Conservation (phyloP, 2,329 filamentous ascomycete species). For the Xylaria sp. region DNA sequence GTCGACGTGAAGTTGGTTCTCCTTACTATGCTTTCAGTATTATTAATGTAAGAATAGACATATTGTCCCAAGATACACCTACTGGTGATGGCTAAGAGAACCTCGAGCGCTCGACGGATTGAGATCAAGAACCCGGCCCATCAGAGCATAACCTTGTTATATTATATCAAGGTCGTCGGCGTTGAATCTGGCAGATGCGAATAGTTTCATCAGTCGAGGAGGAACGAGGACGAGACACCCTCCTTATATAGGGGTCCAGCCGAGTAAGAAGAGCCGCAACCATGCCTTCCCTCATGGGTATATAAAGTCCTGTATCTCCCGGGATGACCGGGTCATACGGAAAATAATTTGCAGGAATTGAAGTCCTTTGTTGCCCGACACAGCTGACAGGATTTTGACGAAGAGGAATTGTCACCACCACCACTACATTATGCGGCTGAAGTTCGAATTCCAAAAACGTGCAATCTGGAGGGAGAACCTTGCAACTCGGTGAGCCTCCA, state of each 20-base stretch:
- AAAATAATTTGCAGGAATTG: background rate
- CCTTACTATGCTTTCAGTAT: background rate
- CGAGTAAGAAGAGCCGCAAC: constrained; percentile 5
- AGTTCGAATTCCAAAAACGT: background rate
- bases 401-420: background rate
- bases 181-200: background rate
- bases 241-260: background rate
- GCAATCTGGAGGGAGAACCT: background rate
- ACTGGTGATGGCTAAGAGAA: background rate
- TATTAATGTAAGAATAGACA: background rate
- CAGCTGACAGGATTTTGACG: constrained; percentile 6
- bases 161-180: background rate
- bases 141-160: background rate
- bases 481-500: background rate
- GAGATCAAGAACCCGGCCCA: background rate
- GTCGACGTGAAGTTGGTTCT: background rate
- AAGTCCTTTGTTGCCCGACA: constrained; percentile 15
- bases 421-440: constrained; percentile 4
- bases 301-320: background rate
- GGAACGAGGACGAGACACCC: background rate
- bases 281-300: constrained; percentile 4
- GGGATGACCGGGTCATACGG: constrained; percentile 15
- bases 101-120: background rate
- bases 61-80: background rate
- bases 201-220: background rate